Conservation (phyloP, 73 alveolate species). For the Tetrahymena elliotti region DNA sequence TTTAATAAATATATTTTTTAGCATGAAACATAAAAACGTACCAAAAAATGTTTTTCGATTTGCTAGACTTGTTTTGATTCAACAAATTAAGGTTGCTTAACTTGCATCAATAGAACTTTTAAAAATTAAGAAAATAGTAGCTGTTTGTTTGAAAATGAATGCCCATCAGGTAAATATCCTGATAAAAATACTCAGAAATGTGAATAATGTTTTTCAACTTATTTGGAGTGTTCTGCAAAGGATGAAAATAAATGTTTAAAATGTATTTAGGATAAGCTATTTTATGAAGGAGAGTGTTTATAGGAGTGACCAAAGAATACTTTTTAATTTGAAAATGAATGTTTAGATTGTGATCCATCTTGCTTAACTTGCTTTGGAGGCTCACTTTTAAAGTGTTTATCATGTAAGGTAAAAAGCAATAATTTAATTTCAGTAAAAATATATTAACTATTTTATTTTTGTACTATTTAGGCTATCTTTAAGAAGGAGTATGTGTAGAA, state of each 20-base stretch:
- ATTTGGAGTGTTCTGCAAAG: neutral
- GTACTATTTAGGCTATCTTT: neutral
- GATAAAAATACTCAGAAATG: neutral
- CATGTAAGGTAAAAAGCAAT: neutral
- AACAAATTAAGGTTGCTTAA: neutral
- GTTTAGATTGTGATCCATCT: slow-evolving; percentile 20
- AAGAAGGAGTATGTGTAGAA: neutral
- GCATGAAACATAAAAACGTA: neutral
- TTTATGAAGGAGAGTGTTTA: neutral
- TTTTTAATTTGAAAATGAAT: neutral
- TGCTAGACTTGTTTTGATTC: slow-evolving; percentile 5
- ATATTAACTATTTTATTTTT: too few relatives aligned
- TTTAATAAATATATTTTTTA: neutral
- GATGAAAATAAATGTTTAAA: neutral
- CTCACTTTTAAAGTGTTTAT: neutral
- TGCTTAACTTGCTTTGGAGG: slow-evolving; percentile 4
- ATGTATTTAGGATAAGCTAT: neutral
- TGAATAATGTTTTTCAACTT: slow-evolving; percentile 4
- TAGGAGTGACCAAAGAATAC: neutral
- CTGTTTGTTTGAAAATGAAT: neutral
- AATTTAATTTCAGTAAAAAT: neutral
- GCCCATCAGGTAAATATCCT: neutral
- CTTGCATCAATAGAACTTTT: neutral
- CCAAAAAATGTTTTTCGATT: slow-evolving; percentile 4
- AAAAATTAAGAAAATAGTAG: neutral